These are phyloP conservation scores for Vitis hybrid DNA, from an alignment of 177 flowering plant genomes.

Conservation along the genomic window DNA sequence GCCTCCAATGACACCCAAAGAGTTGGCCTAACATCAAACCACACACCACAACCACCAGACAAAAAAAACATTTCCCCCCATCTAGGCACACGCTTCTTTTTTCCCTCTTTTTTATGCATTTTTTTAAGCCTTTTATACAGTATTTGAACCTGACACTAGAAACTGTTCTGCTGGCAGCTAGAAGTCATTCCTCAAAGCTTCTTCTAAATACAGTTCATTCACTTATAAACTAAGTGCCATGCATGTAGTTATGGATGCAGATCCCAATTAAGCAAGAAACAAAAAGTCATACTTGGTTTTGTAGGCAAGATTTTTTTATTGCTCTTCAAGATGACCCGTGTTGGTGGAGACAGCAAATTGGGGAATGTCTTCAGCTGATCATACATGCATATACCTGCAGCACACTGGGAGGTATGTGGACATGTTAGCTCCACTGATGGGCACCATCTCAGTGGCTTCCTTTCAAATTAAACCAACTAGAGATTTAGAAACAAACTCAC, in stretches of 20 bases:
- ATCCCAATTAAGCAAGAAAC: not conserved
- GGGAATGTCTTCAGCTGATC: conserved; percentile 63
- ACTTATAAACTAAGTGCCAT: not conserved
- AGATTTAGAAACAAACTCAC: conserved; percentile 34
- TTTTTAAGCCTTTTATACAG: too few relatives aligned
- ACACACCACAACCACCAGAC: too few relatives aligned
- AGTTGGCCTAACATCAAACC: too few relatives aligned
- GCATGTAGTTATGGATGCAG: not conserved
- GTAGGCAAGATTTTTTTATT: conserved; percentile 42
- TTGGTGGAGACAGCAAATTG: conserved; percentile 47
- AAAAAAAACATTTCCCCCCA: too few relatives aligned
- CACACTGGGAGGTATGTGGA: conserved; percentile 45
- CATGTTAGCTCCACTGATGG: conserved; percentile 9
- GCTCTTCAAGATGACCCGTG: conserved; percentile 43
- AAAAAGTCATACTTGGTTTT: conserved; percentile 47
- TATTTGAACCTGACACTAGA: too few relatives aligned
- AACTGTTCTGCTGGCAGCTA: too few relatives aligned
- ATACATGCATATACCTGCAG: conserved; percentile 78
- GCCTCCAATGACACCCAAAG: too few relatives aligned
- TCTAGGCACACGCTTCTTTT: too few relatives aligned
- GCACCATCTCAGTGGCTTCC: not conserved
- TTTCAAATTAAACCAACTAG: not conserved
- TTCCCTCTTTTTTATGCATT: too few relatives aligned
- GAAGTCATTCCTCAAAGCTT: too few relatives aligned
- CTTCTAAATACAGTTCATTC: not conserved